Evolutionary conservation across 768 basidiomycete species (phyloP), one percentile per base, ranked within the genome.

Genomic region (Pleurotus tuoliensis): DNA sequence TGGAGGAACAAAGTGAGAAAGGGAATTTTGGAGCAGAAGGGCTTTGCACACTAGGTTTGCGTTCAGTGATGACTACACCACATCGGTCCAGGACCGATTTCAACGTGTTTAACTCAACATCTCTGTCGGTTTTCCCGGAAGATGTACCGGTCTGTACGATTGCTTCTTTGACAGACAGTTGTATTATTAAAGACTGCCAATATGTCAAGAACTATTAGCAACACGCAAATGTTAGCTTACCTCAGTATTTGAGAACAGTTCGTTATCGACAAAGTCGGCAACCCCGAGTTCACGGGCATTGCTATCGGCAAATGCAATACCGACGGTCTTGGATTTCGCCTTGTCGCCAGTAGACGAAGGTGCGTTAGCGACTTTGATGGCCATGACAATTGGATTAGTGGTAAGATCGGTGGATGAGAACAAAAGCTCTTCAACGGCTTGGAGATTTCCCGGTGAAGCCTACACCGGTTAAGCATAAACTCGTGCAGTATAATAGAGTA

Each of bases 161-260:
- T 3, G 93, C 94, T 70, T 99, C 97, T 68, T 98, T 98, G n/a
- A 94, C 92, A 0, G 93, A 94, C 2, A 98, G 82, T 68, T 99
- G 97, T 58, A 98, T 98, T 37, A 98, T 75, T 34, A 98, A 81
- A 1, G 94, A 94, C 96, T 98, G 64, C 6, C 22, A 56, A 34
- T 24, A 12, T 39, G 13, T n/a, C 25, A 48, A 51, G 43, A 7
- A 22, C 18, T 37, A 47, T 18, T 54, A 22, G 44, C 15, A 12
- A 55, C 72, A 41, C 58, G 11, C 41, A 24, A 39, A 20, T 12
- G 2, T 12, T 40, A 11, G 3, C 24, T 41, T n/a, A 93, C 96
- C 79, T 99, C 96, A 3, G 89, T 87, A 64, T 98, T 99, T 0
- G 93, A 94, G 70, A 95, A 98, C 13, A 94, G 74, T 58, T 98